phyloP scores from a whole-genome alignment of 495 filamentous ascomycete species.

The Extremus antarcticus region DNA sequence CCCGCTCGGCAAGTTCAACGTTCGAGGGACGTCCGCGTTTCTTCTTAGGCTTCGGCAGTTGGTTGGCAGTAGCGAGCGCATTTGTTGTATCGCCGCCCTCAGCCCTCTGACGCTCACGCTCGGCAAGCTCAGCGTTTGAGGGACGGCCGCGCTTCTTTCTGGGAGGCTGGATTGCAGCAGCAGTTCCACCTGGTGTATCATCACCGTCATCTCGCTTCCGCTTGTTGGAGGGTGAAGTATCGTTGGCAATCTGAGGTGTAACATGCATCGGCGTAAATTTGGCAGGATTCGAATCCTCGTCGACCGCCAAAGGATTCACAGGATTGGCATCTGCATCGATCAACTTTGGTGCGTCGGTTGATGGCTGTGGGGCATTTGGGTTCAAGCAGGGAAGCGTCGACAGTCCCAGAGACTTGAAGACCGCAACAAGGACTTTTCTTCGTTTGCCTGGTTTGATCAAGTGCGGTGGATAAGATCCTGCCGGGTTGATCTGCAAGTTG shows the following conservation, averaged over 20 bases:
- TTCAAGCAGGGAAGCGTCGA: slow-evolving; percentile 29
- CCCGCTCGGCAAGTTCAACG: slow-evolving; percentile 1
- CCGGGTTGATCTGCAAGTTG: slow-evolving; percentile 44
- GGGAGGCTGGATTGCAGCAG: too few relatives aligned
- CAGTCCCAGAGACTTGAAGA: slow-evolving; percentile 40
- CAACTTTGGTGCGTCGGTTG: too few relatives aligned
- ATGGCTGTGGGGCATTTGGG: background rate
- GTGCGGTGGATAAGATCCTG: slow-evolving; percentile 29
- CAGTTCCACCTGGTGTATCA: too few relatives aligned
- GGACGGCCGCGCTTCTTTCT: background rate
- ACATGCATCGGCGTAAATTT: too few relatives aligned
- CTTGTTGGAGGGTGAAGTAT: too few relatives aligned
- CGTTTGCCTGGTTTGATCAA: slow-evolving; percentile 34
- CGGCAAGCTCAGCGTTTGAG: slow-evolving; percentile 1
- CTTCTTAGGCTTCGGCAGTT: background rate
- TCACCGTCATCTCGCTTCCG: background rate
- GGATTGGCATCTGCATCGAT: too few relatives aligned
- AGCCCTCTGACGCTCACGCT: slow-evolving; percentile 2
- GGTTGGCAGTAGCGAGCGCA: too few relatives aligned
- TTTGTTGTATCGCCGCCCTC: too few relatives aligned
- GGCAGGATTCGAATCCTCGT: too few relatives aligned
- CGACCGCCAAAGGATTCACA: too few relatives aligned
- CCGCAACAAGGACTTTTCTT: slow-evolving; percentile 37
- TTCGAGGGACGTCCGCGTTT: background rate
- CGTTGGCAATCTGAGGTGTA: too few relatives aligned